Evolutionary conservation across 2,329 filamentous ascomycete genomes (phyloP).

Genomic region (Clonostachys chloroleuca): DNA sequence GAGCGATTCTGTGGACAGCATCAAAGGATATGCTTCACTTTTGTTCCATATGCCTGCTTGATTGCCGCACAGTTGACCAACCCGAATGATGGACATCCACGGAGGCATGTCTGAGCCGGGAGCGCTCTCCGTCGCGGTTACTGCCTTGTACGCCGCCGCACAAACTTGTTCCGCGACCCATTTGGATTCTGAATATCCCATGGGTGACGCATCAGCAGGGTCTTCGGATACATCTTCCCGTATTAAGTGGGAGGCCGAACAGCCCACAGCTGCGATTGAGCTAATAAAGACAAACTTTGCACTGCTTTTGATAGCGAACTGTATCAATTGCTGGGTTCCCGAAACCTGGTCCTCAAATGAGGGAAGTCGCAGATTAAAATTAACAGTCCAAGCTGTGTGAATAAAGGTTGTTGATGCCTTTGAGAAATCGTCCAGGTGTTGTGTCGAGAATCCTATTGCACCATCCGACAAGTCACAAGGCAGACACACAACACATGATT

Average conservation of each 20-base stretch:
- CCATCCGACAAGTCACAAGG: slow-evolving; percentile 3
- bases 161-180: slow-evolving; percentile 32
- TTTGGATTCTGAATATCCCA: slow-evolving; percentile 38
- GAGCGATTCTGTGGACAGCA: slow-evolving; percentile 38
- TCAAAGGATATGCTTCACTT: slow-evolving; percentile 46
- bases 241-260: slow-evolving; percentile 19
- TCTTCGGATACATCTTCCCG: slow-evolving; percentile 17
- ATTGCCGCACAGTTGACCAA: slow-evolving; percentile 48
- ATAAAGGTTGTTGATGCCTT: slow-evolving; percentile 21
- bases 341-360: slow-evolving; percentile 45
- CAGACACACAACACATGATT: slow-evolving; percentile 4
- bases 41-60: slow-evolving; percentile 43
- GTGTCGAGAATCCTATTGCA: too few species aligned
- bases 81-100: slow-evolving; percentile 26
- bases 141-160: slow-evolving; percentile 20
- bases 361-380: slow-evolving; percentile 46
- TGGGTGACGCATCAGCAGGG: slow-evolving; percentile 18
- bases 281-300: slow-evolving; percentile 43
- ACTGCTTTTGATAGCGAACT: slow-evolving; percentile 15
- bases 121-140: background rate
- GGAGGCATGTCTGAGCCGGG: background rate
- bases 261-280: slow-evolving; percentile 37
- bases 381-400: slow-evolving; percentile 50
- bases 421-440: too few species aligned
- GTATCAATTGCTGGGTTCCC: slow-evolving; percentile 36